A percentile compares a stretch with the other conserved stretches of the same genome.
These are phyloP conservation scores for Mortierella antarctica DNA, from an alignment of 192 early-diverging fungal genomes.

Conservation along the genomic window DNA sequence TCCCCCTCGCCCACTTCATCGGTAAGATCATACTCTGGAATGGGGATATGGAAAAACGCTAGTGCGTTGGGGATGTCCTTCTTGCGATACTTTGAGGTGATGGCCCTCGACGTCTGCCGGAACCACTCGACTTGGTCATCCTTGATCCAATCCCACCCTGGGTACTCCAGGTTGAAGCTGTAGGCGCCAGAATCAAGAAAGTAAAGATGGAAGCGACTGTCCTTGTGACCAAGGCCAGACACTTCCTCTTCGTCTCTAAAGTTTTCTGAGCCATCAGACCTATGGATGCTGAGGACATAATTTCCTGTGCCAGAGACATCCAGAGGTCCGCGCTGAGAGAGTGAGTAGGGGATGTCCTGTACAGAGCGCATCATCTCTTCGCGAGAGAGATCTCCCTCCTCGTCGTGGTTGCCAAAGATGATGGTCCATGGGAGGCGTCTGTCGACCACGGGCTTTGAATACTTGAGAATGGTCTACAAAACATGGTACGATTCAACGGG, in stretches of 20 bases:
- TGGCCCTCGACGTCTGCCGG: conserved; percentile 33
- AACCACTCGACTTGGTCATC: conserved; percentile 60
- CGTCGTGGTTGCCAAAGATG: conserved; percentile 61
- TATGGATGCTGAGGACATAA: conserved; percentile 48
- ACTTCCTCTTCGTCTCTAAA: conserved; percentile 1
- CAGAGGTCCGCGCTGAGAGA: conserved; percentile 49
- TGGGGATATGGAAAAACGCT: conserved; percentile 60
- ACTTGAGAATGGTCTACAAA: conserved; percentile 43
- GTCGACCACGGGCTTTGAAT: conserved; percentile 40
- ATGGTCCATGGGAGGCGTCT: conserved; percentile 53
- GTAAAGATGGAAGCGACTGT: conserved; percentile 53
- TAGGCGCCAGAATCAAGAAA: conserved; percentile 58
- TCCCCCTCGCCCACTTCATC: conserved; percentile 15
- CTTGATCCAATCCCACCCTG: conserved; percentile 54
- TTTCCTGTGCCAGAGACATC: conserved; percentile 56
- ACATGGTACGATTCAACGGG: background rate
- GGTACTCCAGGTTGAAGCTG: conserved; percentile 41
- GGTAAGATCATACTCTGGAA: conserved; percentile 42
- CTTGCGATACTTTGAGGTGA: conserved; percentile 13
- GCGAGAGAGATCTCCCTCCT: conserved; percentile 55
- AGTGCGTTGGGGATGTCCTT: conserved; percentile 52
- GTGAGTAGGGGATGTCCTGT: conserved; percentile 50
- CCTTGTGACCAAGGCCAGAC: background rate
- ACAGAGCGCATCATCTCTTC: conserved; percentile 56
- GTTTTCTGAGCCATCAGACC: background rate